A percentile compares a stretch with the other conserved stretches of the same genome.
Evolutionary conservation across 2,329 filamentous ascomycete species (phyloP).

Genomic region (Lecanicillium sp.): DNA sequence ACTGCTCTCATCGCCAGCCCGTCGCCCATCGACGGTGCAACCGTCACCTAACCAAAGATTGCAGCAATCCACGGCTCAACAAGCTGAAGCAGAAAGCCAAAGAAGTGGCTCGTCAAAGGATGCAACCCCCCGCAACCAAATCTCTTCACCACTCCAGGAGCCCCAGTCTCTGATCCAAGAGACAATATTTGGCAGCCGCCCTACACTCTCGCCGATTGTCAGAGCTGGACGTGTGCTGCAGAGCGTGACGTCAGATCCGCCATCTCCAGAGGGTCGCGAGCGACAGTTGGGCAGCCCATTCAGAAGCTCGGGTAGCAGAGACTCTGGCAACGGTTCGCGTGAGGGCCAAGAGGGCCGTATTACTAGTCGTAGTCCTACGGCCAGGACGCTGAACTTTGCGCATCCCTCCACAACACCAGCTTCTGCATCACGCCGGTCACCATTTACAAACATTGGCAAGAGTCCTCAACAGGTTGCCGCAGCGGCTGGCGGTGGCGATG

Average conservation of each 20-base stretch:
- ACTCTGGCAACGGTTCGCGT: slow-evolving; percentile 20
- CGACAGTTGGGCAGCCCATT: slow-evolving; percentile 49
- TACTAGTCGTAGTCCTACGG: slow-evolving; percentile 12
- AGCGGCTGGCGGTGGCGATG: not conserved
- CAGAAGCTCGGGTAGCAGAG: slow-evolving; percentile 29
- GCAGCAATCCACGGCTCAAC: not conserved
- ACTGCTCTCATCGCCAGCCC: not conserved
- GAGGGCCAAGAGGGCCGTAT: slow-evolving; percentile 17
- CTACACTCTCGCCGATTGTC: slow-evolving; percentile 49
- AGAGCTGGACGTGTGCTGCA: slow-evolving; percentile 47
- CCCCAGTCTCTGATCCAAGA: slow-evolving; percentile 23
- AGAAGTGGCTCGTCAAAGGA: slow-evolving; percentile 14
- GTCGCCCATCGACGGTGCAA: not conserved
- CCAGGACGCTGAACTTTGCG: slow-evolving; percentile 6
- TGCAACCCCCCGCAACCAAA: slow-evolving; percentile 27
- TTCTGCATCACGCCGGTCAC: too few relatives aligned
- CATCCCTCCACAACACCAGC: slow-evolving; percentile 7
- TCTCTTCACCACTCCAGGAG: slow-evolving; percentile 28
- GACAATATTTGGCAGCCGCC: slow-evolving; percentile 23
- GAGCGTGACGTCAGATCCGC: slow-evolving; percentile 49
- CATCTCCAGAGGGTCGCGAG: slow-evolving; percentile 44
- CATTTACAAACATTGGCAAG: not conserved
- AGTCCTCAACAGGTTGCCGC: not conserved
- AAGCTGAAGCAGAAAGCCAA: slow-evolving; percentile 3
- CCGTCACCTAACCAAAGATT: not conserved